Evolutionary conservation across 306 rosid species (phyloP), one percentile per base, ranked within the genome.

Genomic region (Neltuma alba): DNA sequence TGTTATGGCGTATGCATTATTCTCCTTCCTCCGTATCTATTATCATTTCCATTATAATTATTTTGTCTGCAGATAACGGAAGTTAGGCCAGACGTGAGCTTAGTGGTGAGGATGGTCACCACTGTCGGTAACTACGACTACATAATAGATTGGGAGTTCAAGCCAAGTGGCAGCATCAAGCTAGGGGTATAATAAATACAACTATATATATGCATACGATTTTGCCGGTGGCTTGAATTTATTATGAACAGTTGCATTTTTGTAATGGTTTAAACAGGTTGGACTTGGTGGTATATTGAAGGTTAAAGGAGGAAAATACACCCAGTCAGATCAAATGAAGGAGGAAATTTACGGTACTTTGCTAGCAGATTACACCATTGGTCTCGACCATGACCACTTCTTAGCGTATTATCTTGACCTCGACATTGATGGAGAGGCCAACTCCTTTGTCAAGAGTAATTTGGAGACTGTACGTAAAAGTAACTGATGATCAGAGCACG

Each of bases 401-500:
- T n/a, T 65, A 9, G 36, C 70, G 9, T 65, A 36, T n/a, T 36
- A 36, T 36, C 70, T 65, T 36, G 70, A 65, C 27, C 47, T 65
- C 0, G 70, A 65, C 47, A 36, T 65, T 65, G 70, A 65, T n/a
- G 70, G 70, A 18, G 70, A 65, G 42, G 47, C 28, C 70, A 65
- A 65, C 70, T 65, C 70, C 45, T 36, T 65, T 3, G 47, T 65
- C 16, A 65, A 65, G 70, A 34, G 11, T 12, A 36, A 20, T 65
- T 9, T 65, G 16, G 70, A 65, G 70, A 65, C 47, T 18, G 15
- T n/a, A n/a, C n/a, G n/a, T 36, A 10, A 65, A 9, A 65, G 45
- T 65, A 2, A 65, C 15, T 12, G 52, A n/a, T 52, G 70, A 33
- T 65, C 27, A 65, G 9, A 10, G 30, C 41, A 34, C 70, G 1